Conservation (phyloP, 768 basidiomycete species). For the Trametes punicea region DNA sequence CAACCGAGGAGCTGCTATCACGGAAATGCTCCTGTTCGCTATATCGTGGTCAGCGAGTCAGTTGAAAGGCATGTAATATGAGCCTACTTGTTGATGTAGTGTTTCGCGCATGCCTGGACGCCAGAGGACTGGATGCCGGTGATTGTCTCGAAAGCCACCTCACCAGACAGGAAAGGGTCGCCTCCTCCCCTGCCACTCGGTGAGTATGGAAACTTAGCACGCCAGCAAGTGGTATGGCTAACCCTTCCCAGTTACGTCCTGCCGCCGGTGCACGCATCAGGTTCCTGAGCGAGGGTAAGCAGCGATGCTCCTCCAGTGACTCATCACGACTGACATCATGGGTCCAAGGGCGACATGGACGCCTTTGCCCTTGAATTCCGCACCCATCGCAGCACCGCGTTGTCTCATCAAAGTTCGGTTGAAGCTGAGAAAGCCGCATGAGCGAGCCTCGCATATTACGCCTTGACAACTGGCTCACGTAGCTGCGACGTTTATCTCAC, state of each 20-base stretch:
- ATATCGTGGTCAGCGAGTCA: neutral
- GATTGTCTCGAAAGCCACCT: constrained; percentile 73
- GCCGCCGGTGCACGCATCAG: constrained; percentile 42
- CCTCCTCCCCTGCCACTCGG: constrained; percentile 70
- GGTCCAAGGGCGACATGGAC: constrained; percentile 73
- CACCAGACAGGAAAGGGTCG: constrained; percentile 82
- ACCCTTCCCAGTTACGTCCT: constrained; percentile 92
- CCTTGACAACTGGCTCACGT: constrained; percentile 46
- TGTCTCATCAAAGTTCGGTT: constrained; percentile 75
- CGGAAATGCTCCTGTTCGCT: constrained; percentile 63
- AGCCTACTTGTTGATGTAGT: constrained; percentile 45
- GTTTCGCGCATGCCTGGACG: constrained; percentile 84
- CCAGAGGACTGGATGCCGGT: constrained; percentile 75
- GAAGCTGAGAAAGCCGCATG: constrained; percentile 43
- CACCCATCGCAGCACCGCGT: constrained; percentile 75
- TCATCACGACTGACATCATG: constrained; percentile 68
- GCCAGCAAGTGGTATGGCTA: constrained; percentile 66
- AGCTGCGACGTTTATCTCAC: constrained; percentile 57
- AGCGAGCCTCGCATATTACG: neutral
- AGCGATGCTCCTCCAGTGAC: neutral
- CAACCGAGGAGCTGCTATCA: constrained; percentile 52
- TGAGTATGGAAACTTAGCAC: constrained; percentile 61
- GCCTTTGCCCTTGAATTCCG: constrained; percentile 81
- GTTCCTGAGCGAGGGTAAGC: constrained; percentile 4
- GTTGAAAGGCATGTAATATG: no score